Conservation (phyloP, 208 protist species). For the Leishmania martiniquensis region DNA sequence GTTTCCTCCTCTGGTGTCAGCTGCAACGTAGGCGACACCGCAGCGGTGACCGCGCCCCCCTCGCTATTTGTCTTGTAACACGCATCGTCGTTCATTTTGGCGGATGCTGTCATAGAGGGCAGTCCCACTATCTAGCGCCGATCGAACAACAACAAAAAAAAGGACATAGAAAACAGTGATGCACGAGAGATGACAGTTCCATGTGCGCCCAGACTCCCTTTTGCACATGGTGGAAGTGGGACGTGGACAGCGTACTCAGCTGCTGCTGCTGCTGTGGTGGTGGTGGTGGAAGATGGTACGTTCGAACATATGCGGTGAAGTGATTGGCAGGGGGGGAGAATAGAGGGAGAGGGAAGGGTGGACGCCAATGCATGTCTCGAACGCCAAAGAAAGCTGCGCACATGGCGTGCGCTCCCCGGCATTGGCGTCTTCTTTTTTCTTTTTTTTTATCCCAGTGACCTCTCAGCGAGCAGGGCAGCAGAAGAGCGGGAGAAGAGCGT, state of each 20-base stretch:
- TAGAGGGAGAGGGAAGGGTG: too few relatives aligned
- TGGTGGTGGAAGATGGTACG: too few relatives aligned
- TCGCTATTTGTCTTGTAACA: neutral
- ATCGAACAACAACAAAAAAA: too few relatives aligned
- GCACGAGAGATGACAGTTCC: neutral
- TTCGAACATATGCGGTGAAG: neutral
- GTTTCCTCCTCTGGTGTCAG: slow-evolving; percentile 67
- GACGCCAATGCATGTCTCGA: neutral
- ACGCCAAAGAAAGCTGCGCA: neutral
- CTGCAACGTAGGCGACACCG: neutral
- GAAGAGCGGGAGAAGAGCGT: neutral
- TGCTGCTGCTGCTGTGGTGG: neutral
- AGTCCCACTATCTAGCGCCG: too few relatives aligned
- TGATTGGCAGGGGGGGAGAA: neutral
- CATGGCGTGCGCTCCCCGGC: neutral
- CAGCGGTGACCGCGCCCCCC: neutral
- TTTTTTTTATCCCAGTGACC: neutral
- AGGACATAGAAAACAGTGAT: neutral
- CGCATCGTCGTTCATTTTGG: slow-evolving; percentile 24
- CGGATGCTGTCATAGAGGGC: too few relatives aligned
- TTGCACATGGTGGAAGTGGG: neutral
- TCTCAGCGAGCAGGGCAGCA: neutral
- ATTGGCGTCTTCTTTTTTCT: neutral
- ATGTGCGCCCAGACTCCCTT: neutral
- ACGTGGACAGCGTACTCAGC: neutral